phyloP scores from a whole-genome alignment of 345 rosid genomes.

The Rubroshorea leprosula region DNA sequence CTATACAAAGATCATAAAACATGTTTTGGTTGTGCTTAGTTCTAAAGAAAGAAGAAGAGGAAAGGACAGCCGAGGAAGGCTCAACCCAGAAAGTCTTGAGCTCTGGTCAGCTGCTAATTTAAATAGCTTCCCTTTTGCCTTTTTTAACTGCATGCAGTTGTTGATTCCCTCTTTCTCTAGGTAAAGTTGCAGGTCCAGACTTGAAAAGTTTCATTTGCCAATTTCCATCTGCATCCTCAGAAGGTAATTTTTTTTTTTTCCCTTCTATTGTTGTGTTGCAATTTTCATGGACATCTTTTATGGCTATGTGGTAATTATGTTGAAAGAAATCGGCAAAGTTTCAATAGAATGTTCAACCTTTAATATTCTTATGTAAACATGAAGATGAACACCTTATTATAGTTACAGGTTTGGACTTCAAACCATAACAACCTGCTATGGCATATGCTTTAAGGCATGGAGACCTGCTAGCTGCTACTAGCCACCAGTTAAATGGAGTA shows the following conservation, averaged over 20 bases:
- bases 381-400: too few species aligned
- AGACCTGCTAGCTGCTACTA: too few species aligned
- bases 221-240: slow-evolving; percentile 53
- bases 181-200: slow-evolving; percentile 75
- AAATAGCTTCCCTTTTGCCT: background rate
- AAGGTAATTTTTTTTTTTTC: slow-evolving; percentile 38
- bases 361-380: background rate
- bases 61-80: slow-evolving; percentile 67
- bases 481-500: too few species aligned
- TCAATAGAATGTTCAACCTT: background rate
- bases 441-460: too few species aligned
- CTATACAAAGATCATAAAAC: background rate
- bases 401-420: too few species aligned
- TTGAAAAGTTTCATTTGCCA: slow-evolving; percentile 78
- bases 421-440: too few species aligned
- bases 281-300: background rate
- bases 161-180: slow-evolving; percentile 26
- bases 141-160: slow-evolving; percentile 1
- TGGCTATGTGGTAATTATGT: background rate
- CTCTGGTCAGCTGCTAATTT: slow-evolving; percentile 34
- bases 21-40: slow-evolving; percentile 30
- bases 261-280: background rate
- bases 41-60: slow-evolving; percentile 82
- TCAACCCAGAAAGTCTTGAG: slow-evolving; percentile 30
- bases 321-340: background rate